Base-by-base conservation (phyloP, 768 basidiomycete genomes). In the Lanmaoa pseudosensibilis region DNA sequence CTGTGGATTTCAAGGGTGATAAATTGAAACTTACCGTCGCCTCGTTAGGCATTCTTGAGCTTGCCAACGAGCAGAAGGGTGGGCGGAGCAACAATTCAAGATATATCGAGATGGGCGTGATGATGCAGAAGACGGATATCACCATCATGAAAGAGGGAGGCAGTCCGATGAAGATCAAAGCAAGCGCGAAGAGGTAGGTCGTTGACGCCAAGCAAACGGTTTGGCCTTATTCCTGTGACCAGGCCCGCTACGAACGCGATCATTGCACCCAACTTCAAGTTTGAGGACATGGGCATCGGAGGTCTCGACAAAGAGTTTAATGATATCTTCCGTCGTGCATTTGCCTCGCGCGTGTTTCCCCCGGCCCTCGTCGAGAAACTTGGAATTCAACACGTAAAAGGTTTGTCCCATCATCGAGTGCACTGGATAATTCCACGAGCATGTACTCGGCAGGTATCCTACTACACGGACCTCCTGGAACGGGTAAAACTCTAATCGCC, bases 251-350 rank as follows among this genome's bases (percentile, higher is more conserved):
- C 94, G 8, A 98, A 98, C 69, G 94, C 97, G 1, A 96, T 99
- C 63, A 82, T 99, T 11, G 87, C 94, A 0, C 94, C 97, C 2
- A 98, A 98, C 74, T 99, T 99, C 83, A 98, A 97, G 73, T 99
- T 99, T 59, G 92, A 96, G 67, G 97, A 99, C 71, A 98, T 99
- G 96, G 97, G 97, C 18, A 98, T 99, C 66, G 97, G 97, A 67
- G 97, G 97, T 66, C 79, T 99, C 34, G 97, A 99, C 71, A 79
- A 84, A 9, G 97, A 99, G 69, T 99, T 99, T 69, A 85, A 85
- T 54, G 87, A 93, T 41, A 99, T 99, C 67, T 99, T 99, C 80
- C 91, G 97, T 69, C 90, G 97, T 66, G 97, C 97, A 0, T 99
- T 99, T 69, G 95, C 97, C 0, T 93, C 90, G 46, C 92, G 97